A percentile compares a stretch with the other conserved stretches of the same genome.
These are phyloP conservation scores for Mycena vitilis DNA, from an alignment of 768 basidiomycete species.

Conservation along the genomic window DNA sequence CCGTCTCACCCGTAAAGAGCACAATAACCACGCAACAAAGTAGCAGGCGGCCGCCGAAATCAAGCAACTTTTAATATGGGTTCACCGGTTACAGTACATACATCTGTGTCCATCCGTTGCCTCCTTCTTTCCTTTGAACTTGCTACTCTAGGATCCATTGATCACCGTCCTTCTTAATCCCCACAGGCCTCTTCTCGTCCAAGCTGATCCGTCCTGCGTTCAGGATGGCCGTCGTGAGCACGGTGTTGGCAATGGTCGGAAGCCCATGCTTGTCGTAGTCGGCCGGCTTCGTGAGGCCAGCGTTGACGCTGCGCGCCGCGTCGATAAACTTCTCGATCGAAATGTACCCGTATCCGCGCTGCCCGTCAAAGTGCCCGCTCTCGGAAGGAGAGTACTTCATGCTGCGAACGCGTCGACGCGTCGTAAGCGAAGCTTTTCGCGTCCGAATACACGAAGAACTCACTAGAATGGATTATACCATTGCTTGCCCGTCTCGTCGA, in stretches of 20 bases:
- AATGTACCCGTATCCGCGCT: slow-evolving; percentile 91
- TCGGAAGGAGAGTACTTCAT: slow-evolving; percentile 97
- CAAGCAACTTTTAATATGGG: slow-evolving; percentile 9
- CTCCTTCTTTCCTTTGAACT: slow-evolving; percentile 36
- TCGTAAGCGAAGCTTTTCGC: slow-evolving; percentile 23
- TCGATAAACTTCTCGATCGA: slow-evolving; percentile 95
- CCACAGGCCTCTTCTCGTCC: slow-evolving; percentile 89
- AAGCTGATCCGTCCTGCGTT: slow-evolving; percentile 91
- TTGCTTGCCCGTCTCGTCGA: slow-evolving; percentile 85
- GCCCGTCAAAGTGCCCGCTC: slow-evolving; percentile 93
- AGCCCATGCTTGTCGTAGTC: slow-evolving; percentile 85
- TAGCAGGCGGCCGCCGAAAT: slow-evolving; percentile 4
- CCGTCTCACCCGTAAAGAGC: slow-evolving; percentile 8
- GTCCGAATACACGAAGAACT: slow-evolving; percentile 46
- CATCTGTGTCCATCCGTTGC: slow-evolving; percentile 11
- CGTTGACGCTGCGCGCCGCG: slow-evolving; percentile 83
- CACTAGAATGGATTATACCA: slow-evolving; percentile 95
- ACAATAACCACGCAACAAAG: slow-evolving; percentile 3
- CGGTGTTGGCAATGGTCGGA: slow-evolving; percentile 91
- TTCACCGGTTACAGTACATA: slow-evolving; percentile 25
- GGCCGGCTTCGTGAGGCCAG: slow-evolving; percentile 68
- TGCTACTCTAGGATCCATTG: slow-evolving; percentile 76
- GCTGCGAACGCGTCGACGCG: slow-evolving; percentile 51
- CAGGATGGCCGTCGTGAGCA: slow-evolving; percentile 88
- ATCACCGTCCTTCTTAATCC: slow-evolving; percentile 74